A percentile compares a stretch with the other conserved stretches of the same genome.
phyloP scores from a whole-genome alignment of 2,329 filamentous ascomycete genomes.

The Paecilomyces variotii region DNA sequence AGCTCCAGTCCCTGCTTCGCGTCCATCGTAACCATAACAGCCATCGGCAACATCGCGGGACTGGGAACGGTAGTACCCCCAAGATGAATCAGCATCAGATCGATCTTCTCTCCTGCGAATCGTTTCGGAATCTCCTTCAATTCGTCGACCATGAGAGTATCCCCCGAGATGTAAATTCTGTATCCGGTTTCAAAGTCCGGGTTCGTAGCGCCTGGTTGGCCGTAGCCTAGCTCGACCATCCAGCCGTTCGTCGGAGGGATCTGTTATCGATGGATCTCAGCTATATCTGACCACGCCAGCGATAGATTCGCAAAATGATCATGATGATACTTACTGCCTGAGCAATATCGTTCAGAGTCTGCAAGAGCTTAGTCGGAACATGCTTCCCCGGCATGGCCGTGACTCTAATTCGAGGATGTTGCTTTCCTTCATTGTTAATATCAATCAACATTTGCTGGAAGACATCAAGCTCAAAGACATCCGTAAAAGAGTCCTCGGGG shows the following conservation, averaged over 20 bases:
- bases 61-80: conserved; percentile 59
- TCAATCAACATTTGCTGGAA: conserved; percentile 47
- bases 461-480: conserved; percentile 48
- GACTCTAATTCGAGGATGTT: conserved; percentile 44
- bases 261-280: conserved; percentile 22
- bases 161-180: conserved; percentile 59
- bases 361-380: conserved; percentile 40
- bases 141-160: conserved; percentile 56
- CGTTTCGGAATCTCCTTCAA: conserved; percentile 52
- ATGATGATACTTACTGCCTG: conserved; percentile 28
- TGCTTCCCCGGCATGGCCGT: conserved; percentile 60
- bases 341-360: conserved; percentile 41
- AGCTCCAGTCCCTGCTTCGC: conserved; percentile 54
- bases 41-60: conserved; percentile 50
- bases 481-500: conserved; percentile 44
- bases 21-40: conserved; percentile 66
- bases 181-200: conserved; percentile 42
- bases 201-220: conserved; percentile 8
- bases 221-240: conserved; percentile 55
- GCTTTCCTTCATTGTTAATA: conserved; percentile 18
- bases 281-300: too few relatives aligned
- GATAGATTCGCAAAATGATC: not conserved
- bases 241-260: conserved; percentile 60
- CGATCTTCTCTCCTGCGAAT: conserved; percentile 48
- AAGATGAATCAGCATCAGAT: conserved; percentile 60